phyloP scores from a whole-genome alignment of 805 yeast genomes.

The Alloascoidea hylecoeti region DNA sequence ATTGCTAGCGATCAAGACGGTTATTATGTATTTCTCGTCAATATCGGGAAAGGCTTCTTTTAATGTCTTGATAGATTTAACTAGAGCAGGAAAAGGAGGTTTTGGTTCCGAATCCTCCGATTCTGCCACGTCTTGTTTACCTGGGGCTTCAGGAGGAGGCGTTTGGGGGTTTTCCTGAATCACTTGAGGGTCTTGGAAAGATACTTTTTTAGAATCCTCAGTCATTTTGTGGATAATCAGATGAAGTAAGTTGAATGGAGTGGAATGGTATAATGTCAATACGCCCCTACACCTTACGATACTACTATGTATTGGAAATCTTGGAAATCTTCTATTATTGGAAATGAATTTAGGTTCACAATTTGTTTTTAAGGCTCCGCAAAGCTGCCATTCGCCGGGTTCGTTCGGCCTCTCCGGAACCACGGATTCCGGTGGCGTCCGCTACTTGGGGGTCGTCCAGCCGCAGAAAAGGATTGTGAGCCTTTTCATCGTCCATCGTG shows the following conservation, averaged over 20 bases:
- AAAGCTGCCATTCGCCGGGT: conserved; percentile 67
- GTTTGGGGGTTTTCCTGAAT: neutral
- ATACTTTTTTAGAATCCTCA: conserved; percentile 3
- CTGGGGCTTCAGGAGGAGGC: neutral
- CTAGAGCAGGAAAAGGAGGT: conserved; percentile 50
- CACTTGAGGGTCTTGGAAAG: conserved; percentile 2
- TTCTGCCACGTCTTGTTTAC: conserved; percentile 7
- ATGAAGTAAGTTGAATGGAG: conserved; percentile 25
- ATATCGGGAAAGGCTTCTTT: conserved; percentile 76
- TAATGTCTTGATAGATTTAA: conserved; percentile 41
- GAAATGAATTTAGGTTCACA: conserved; percentile 16
- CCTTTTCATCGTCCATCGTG: conserved; percentile 71
- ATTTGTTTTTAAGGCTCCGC: conserved; percentile 63
- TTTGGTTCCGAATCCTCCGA: conserved; percentile 36
- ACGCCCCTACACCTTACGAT: neutral
- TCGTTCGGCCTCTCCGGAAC: conserved; percentile 36
- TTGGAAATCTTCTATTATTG: neutral
- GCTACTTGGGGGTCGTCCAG: conserved; percentile 49
- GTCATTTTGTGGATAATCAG: conserved; percentile 25
- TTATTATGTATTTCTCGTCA: conserved; percentile 58
- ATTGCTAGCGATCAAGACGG: conserved; percentile 74
- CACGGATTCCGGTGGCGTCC: conserved; percentile 37
- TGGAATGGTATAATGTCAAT: neutral
- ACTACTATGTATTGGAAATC: neutral
- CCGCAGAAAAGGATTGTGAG: conserved; percentile 85